A percentile compares a stretch with the other conserved stretches of the same genome.
Evolutionary conservation across 441 rosid genomes (phyloP).

Genomic region (Theobroma grandiflorum): DNA sequence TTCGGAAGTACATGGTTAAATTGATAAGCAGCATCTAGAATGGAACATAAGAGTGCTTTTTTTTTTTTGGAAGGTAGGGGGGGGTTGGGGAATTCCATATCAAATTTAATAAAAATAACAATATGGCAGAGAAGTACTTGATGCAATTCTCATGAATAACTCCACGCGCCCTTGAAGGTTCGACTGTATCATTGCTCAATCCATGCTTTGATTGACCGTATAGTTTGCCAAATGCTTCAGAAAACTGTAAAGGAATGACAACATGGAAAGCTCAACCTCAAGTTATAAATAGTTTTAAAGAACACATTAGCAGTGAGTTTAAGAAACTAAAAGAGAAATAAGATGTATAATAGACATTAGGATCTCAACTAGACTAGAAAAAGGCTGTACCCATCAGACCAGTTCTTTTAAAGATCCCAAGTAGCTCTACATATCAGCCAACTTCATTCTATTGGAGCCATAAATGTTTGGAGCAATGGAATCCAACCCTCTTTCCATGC

Average conservation of each 20-base stretch:
- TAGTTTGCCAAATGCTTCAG: conserved; percentile 94
- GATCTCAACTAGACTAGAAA: background rate
- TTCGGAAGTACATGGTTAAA: background rate
- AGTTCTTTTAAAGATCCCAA: background rate
- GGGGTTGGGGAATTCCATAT: background rate
- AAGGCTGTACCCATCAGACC: background rate
- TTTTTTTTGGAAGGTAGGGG: background rate
- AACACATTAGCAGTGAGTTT: background rate
- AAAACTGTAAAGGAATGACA: conserved; percentile 53
- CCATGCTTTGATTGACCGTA: conserved; percentile 86
- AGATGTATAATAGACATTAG: background rate
- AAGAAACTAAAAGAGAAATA: background rate
- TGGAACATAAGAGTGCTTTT: background rate
- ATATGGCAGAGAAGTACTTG: conserved; percentile 48
- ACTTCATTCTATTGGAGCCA: background rate
- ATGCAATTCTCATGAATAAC: conserved; percentile 89
- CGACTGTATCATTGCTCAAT: conserved; percentile 61
- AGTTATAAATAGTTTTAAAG: background rate
- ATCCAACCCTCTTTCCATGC: background rate
- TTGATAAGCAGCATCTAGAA: background rate
- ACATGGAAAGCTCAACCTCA: conserved; percentile 13
- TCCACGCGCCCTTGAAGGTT: conserved; percentile 67
- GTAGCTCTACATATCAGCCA: background rate
- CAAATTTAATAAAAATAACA: background rate
- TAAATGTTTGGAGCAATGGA: background rate